A percentile compares a stretch with the other conserved stretches of the same genome.
These are phyloP conservation scores for Neurospora cerealis DNA, from an alignment of 495 filamentous ascomycete species.

Conservation along the genomic window DNA sequence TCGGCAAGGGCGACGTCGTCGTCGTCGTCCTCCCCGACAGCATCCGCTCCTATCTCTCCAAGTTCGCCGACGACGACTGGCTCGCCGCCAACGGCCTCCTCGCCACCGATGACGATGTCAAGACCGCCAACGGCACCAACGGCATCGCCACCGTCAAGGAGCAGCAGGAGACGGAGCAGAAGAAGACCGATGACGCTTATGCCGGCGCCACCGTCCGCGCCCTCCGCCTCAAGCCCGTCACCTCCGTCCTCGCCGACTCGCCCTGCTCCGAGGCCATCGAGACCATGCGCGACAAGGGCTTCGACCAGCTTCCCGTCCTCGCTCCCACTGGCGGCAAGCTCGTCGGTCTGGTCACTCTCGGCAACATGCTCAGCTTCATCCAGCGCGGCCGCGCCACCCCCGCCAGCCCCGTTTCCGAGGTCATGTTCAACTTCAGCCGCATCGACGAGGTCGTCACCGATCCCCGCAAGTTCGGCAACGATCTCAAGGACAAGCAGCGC, in stretches of 20 bases:
- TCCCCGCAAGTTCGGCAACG: conserved; percentile 50
- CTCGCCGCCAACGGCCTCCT: conserved; percentile 89
- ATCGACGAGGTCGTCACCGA: conserved; percentile 84
- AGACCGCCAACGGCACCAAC: conserved; percentile 19
- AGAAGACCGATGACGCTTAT: conserved; percentile 45
- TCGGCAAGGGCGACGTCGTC: conserved; percentile 69
- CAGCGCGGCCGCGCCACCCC: conserved; percentile 67
- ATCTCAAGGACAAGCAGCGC: conserved; percentile 38
- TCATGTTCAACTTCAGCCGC: conserved; percentile 92
- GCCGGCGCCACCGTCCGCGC: conserved; percentile 63
- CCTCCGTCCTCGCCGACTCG: conserved; percentile 59
- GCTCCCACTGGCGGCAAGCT: conserved; percentile 56
- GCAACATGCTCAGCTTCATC: conserved; percentile 86
- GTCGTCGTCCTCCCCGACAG: conserved; percentile 91
- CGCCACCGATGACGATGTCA: conserved; percentile 26
- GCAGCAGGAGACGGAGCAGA: conserved; percentile 5
- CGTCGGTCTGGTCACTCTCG: conserved; percentile 85
- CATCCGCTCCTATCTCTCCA: conserved; percentile 95
- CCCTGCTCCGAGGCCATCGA: conserved; percentile 80
- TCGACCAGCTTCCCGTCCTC: conserved; percentile 91
- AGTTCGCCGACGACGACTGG: conserved; percentile 99
- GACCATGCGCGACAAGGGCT: conserved; percentile 92
- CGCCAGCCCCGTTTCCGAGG: conserved; percentile 62
- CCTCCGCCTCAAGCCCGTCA: conserved; percentile 84
- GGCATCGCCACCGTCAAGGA: conserved; percentile 30